phyloP scores from a whole-genome alignment of 805 yeast genomes.

The Wickerhamiella parazyma region DNA sequence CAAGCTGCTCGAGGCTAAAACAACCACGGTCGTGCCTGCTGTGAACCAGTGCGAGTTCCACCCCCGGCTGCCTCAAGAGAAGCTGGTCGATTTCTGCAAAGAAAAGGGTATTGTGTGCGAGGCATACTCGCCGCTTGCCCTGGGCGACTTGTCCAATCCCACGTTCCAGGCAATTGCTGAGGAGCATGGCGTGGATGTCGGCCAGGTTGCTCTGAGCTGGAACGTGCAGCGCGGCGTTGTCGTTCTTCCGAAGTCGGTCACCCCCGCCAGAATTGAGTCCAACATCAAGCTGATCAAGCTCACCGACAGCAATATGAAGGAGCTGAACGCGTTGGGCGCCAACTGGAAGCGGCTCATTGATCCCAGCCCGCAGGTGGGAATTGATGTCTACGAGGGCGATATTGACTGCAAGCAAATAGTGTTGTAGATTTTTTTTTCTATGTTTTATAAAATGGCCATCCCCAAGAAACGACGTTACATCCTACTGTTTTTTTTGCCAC shows the following conservation, averaged over 20 bases:
- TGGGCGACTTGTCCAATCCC: constrained; percentile 38
- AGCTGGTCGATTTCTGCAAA: constrained; percentile 40
- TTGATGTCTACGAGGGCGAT: constrained; percentile 11
- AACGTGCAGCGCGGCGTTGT: constrained; percentile 48
- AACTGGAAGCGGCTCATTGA: not conserved
- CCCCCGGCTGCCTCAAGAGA: constrained; percentile 54
- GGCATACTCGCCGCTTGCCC: constrained; percentile 70
- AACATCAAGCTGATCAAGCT: constrained; percentile 32
- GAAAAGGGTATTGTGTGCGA: constrained; percentile 42
- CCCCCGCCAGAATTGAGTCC: constrained; percentile 41
- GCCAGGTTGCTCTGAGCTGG: constrained; percentile 49
- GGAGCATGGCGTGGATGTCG: constrained; percentile 39
- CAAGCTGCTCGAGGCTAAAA: constrained; percentile 31
- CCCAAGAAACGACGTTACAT: not conserved
- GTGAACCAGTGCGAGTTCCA: constrained; percentile 64
- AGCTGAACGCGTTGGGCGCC: constrained; percentile 21
- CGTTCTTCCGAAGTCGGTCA: constrained; percentile 61
- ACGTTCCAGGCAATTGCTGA: constrained; percentile 42
- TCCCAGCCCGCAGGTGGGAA: constrained; percentile 10
- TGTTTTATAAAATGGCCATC: too few species aligned
- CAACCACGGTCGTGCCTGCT: constrained; percentile 45
- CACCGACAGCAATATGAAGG: constrained; percentile 30
- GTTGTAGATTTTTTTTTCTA: not conserved
- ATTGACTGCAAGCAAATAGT: not conserved
- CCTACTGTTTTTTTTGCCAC: not conserved